Evolutionary conservation across 2,329 filamentous ascomycete genomes (phyloP), one percentile per base, ranked within the genome.

Genomic region (Penicillium frequentans): DNA sequence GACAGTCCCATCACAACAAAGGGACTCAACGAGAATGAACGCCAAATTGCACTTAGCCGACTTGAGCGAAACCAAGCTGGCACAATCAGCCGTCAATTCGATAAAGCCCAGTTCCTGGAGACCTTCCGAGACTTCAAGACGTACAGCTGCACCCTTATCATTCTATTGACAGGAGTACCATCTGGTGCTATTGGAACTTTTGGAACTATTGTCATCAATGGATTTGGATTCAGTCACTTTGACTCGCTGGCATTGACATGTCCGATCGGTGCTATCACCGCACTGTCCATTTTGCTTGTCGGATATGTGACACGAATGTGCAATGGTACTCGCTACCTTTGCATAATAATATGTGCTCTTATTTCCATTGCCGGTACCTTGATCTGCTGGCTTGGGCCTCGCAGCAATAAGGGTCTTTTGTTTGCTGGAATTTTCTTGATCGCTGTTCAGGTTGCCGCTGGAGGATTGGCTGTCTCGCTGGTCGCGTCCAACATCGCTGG

Each of bases 401-500:
- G 43, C 11, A 53, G 16, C 29, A 53, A 53, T 29, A 53, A 37
- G 33, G 50, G 29, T 26, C 50, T 53, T 3, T 27, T 53, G 9
- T 53, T 53, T 23, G 50, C 50, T 1, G 43, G 50, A 26, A 46
- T 53, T 19, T 53, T 53, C 29, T 14, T 53, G n/a, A 47, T 53
- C 21, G 50, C 50, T n/a, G 50, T 53, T 1, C 50, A 53, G n/a
- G 50, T 53, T 35, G 50, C 50, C n/a, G 23, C 50, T 7, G 50
- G 50, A 27, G 50, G 50, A 3, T 35, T 53, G 21, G 50, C 50
- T 3, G 50, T 53, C 35, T 53, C 50, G 8, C 23, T 53, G 19
- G 50, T 43, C 11, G 50, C 50, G 14, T 53, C 50, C 10, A 53
- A 53, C 21, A 53, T 53, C 23, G 50, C 50, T n/a, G 50, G 50